These are phyloP conservation scores for Leccinum ponderosum DNA, from an alignment of 1,284 basidiomycete genomes.

Conservation along the genomic window DNA sequence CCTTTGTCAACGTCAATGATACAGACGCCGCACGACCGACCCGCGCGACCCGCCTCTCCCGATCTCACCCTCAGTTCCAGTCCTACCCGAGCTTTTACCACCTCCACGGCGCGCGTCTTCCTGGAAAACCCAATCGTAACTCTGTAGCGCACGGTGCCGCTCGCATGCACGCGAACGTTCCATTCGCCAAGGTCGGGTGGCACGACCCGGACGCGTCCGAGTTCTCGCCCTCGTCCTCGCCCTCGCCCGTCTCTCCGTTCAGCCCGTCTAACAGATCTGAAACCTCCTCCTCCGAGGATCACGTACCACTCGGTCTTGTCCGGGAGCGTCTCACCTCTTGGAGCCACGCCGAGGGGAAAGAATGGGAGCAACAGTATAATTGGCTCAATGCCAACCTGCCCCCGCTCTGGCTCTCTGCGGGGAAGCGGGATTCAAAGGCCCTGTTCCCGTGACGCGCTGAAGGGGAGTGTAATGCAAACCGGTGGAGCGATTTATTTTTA, in stretches of 20 bases:
- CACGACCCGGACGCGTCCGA: conserved; percentile 8
- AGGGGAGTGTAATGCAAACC: not conserved
- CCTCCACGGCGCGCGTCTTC: conserved; percentile 17
- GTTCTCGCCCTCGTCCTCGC: conserved; percentile 4
- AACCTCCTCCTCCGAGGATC: conserved; percentile 18
- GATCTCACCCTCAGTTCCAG: conserved; percentile 14
- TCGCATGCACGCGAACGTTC: conserved; percentile 8
- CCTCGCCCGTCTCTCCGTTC: conserved; percentile 18
- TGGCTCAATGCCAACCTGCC: not conserved
- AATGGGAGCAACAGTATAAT: not conserved
- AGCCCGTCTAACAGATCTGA: conserved; percentile 18
- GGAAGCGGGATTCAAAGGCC: not conserved
- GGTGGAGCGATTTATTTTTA: not conserved
- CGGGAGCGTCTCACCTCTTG: not conserved
- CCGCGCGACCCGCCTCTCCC: not conserved
- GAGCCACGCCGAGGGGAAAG: not conserved
- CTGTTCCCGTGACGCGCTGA: not conserved
- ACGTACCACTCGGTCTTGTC: conserved; percentile 15
- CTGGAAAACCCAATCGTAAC: conserved; percentile 15
- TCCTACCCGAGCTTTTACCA: conserved; percentile 22
- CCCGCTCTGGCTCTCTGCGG: not conserved
- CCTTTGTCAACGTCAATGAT: not conserved
- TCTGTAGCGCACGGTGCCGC: not conserved
- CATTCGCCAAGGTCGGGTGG: conserved; percentile 10
- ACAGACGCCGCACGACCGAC: not conserved